Evolutionary conservation across 169 alveolate species (phyloP).

Genomic region (Plasmodium gonderi): DNA sequence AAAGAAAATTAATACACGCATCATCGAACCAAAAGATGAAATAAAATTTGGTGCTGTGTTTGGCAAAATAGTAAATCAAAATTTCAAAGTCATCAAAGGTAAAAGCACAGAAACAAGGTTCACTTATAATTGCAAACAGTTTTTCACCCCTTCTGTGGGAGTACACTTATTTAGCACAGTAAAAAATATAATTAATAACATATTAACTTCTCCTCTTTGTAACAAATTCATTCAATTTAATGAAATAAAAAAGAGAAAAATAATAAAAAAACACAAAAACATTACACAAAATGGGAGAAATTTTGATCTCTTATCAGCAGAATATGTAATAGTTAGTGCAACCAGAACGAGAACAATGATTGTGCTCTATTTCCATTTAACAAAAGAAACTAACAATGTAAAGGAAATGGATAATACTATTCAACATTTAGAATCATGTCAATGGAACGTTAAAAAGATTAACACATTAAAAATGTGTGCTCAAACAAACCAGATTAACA

Average conservation of each 20-base stretch:
- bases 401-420: neutral
- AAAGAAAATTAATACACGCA: neutral
- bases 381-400: neutral
- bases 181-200: neutral
- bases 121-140: neutral
- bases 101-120: neutral
- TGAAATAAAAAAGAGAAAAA: neutral
- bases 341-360: neutral
- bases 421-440: neutral
- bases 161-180: neutral
- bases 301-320: neutral
- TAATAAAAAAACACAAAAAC: neutral
- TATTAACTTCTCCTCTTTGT: neutral
- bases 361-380: neutral
- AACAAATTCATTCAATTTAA: neutral
- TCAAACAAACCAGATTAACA: neutral
- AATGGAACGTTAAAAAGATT: neutral
- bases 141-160: neutral
- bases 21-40: neutral
- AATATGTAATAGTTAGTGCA: neutral
- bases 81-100: neutral
- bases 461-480: neutral
- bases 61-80: neutral
- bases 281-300: neutral
- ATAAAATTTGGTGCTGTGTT: neutral